A percentile compares a stretch with the other conserved stretches of the same genome.
Conservation (phyloP, 306 rosid species). For the Clitoria ternatea region DNA sequence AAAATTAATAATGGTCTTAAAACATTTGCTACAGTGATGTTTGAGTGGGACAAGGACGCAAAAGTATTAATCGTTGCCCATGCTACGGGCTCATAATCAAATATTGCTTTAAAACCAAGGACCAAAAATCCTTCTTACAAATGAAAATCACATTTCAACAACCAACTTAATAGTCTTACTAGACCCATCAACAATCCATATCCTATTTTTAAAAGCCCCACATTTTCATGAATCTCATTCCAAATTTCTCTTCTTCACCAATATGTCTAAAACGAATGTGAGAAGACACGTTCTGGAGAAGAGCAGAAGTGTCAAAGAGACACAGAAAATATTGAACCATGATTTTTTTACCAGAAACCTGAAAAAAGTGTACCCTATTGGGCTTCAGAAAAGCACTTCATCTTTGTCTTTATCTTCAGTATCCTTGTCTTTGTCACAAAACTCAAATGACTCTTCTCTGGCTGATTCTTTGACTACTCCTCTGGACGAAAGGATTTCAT, state of each 20-base stretch:
- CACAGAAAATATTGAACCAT: conserved; percentile 46
- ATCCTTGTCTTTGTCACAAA: conserved; percentile 82
- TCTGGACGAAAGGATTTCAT: conserved; percentile 64
- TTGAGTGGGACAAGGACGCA: conserved; percentile 12
- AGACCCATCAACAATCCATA: neutral
- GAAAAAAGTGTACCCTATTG: conserved; percentile 91
- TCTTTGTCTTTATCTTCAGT: conserved; percentile 68
- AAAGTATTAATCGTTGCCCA: conserved; percentile 12
- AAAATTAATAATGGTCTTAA: neutral
- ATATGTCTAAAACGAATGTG: conserved; percentile 58
- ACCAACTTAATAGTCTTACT: too few species aligned
- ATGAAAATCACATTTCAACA: conserved; percentile 77
- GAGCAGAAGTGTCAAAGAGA: conserved; percentile 47
- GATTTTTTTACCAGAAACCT: conserved; percentile 49
- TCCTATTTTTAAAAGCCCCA: conserved; percentile 22
- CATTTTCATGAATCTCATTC: conserved; percentile 20
- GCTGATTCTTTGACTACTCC: conserved; percentile 61
- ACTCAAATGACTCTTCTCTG: conserved; percentile 78
- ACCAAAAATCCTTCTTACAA: conserved; percentile 33
- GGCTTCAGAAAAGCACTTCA: conserved; percentile 77
- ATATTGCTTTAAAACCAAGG: conserved; percentile 72
- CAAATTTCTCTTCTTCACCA: neutral
- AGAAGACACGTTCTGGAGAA: conserved; percentile 57
- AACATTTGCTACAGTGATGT: neutral
- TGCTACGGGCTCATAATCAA: conserved; percentile 13